A percentile compares a stretch with the other conserved stretches of the same genome.
phyloP scores from a whole-genome alignment of 1,284 basidiomycete genomes.

The Ceratobasidium sp. region DNA sequence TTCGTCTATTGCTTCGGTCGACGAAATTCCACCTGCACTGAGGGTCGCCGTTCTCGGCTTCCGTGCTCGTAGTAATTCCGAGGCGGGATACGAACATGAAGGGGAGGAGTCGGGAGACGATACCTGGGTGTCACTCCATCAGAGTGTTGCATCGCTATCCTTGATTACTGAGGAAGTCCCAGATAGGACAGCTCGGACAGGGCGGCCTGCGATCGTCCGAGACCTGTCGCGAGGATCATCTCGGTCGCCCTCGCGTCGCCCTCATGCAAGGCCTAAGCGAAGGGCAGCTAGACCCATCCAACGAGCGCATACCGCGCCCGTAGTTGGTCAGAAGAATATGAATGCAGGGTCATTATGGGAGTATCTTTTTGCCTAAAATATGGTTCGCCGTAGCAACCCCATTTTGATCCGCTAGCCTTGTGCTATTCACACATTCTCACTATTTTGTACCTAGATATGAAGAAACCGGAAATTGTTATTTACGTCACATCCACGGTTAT shows the following conservation, averaged over 20 bases:
- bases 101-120: slow-evolving; percentile 35
- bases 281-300: slow-evolving; percentile 15
- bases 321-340: not conserved
- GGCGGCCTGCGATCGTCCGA: slow-evolving; percentile 25
- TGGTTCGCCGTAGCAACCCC: too few relatives aligned
- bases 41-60: slow-evolving; percentile 17
- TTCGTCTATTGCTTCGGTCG: slow-evolving; percentile 1
- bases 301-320: slow-evolving; percentile 14
- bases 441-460: too few relatives aligned
- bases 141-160: slow-evolving; percentile 38
- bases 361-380: slow-evolving; percentile 34
- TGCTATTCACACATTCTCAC: too few relatives aligned
- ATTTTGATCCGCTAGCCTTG: too few relatives aligned
- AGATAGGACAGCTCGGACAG: slow-evolving; percentile 20
- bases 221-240: slow-evolving; percentile 35
- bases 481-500: too few relatives aligned
- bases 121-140: slow-evolving; percentile 24
- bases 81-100: slow-evolving; percentile 30
- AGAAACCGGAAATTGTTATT: too few relatives aligned
- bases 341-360: slow-evolving; percentile 35
- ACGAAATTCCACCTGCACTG: slow-evolving; percentile 9
- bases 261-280: slow-evolving; percentile 31
- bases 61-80: slow-evolving; percentile 4
- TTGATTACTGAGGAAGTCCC: slow-evolving; percentile 16
- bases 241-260: slow-evolving; percentile 37